These are phyloP conservation scores for Ottelia alismoides DNA, from an alignment of 106 monocot genomes.

Conservation along the genomic window DNA sequence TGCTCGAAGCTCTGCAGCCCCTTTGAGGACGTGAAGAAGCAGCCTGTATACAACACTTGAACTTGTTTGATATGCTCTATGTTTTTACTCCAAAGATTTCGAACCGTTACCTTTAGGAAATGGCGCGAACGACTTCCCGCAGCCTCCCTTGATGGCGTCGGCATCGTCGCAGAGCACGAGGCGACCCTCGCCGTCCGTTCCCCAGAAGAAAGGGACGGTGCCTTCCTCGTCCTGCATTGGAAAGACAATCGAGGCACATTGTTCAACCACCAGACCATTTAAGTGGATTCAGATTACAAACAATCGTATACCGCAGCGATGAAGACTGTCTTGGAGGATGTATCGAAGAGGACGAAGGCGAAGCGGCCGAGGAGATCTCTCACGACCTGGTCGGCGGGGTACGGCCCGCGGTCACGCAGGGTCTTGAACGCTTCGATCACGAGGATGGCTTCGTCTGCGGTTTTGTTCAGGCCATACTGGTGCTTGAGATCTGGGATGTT, in stretches of 20 bases:
- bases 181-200: slow-evolving; percentile 66
- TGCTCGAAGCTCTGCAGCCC: slow-evolving; percentile 95
- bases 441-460: slow-evolving; percentile 63
- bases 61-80: too few species aligned
- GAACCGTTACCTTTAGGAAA: slow-evolving; percentile 54
- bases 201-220: slow-evolving; percentile 57
- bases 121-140: slow-evolving; percentile 89
- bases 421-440: slow-evolving; percentile 94
- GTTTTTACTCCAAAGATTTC: not conserved
- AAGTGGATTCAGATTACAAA: not conserved
- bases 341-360: slow-evolving; percentile 78
- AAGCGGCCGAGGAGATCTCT: slow-evolving; percentile 73
- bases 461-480: slow-evolving; percentile 75
- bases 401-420: slow-evolving; percentile 87
- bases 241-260: not conserved
- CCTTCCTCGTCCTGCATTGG: slow-evolving; percentile 49
- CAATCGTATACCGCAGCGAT: slow-evolving; percentile 42
- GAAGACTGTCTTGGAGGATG: slow-evolving; percentile 47
- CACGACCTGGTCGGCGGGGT: slow-evolving; percentile 92
- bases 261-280: too few species aligned
- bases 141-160: slow-evolving; percentile 49
- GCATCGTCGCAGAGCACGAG: slow-evolving; percentile 74
- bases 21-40: slow-evolving; percentile 87
- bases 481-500: slow-evolving; percentile 66
- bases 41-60: slow-evolving; percentile 41